Base-by-base conservation (phyloP, 2,329 filamentous ascomycete genomes). In the Verticillium zaregamsianum region DNA sequence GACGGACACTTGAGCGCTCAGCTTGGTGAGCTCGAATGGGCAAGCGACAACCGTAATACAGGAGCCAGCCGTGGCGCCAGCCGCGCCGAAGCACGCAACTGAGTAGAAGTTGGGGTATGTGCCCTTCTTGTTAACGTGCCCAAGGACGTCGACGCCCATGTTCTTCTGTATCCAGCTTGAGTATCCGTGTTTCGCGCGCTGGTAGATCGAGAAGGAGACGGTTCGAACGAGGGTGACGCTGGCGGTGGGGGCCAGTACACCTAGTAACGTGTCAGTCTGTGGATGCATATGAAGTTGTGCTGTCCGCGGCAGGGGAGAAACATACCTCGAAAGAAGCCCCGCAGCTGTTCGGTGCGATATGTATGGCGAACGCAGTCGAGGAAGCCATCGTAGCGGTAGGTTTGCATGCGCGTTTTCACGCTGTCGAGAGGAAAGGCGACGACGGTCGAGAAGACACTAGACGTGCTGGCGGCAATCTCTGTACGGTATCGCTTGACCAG, bases 381-480 rank as follows among this genome's bases (percentile, higher is more conserved):
- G 74, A 91, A 92, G 67, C 85, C 91, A 67, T 84, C 82, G 77
- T 90, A 93, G 66, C 90, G 87, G 76, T 95, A 94, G 67, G 90
- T 91, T 79, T 96, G 92, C 87, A 95, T 92, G 71, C 92, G 90
- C 61, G 90, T 93, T 81, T 96, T 96, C 73, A 94, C 89, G 69
- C 92, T 94, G 74, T 96, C 92, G 68, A 96, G 85, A 25, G 92
- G 92, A 72, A 94, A 96, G n/a, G 91, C 90, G 66, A 85, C 82
- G 71, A 92, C 83, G 52, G 91, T 95, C 40, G 90, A 92, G 61
- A 94, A 81, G 66, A 93, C 82, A 74, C 90, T 93, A 72, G 89
- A 90, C 45, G 87, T 82, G 75, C 88, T 90, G 55, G 92, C 91
- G 64, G 91, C 87, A 67, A 95, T 87, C 77, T 94, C 90, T 57